Evolutionary conservation across 2,329 filamentous ascomycete species (phyloP).

Genomic region (Aspergillus pseudoglaucus): DNA sequence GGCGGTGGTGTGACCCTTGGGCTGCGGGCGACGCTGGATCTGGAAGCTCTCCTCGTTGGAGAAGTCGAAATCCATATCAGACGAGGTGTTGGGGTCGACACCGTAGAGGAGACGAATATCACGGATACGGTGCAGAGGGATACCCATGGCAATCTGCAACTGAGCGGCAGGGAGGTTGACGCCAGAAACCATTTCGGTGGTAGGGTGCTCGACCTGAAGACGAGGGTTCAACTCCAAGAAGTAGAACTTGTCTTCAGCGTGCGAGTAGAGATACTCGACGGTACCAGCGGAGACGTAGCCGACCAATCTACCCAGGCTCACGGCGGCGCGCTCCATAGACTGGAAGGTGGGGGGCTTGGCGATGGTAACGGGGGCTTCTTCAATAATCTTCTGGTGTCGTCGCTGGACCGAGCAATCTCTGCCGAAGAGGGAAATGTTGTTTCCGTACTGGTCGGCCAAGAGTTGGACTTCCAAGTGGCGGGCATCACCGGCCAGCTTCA

Average conservation of each 20-base stretch:
- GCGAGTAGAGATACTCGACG: slow-evolving; percentile 97
- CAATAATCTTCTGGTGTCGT: slow-evolving; percentile 98
- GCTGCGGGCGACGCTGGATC: slow-evolving; percentile 80
- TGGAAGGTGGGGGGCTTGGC: slow-evolving; percentile 84
- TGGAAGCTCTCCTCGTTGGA: slow-evolving; percentile 74
- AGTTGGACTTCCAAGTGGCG: slow-evolving; percentile 96
- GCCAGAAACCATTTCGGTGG: slow-evolving; percentile 97
- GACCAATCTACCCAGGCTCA: slow-evolving; percentile 86
- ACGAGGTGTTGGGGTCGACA: slow-evolving; percentile 78
- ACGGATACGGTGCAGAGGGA: slow-evolving; percentile 88
- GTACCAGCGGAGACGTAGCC: slow-evolving; percentile 98
- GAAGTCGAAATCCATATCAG: slow-evolving; percentile 95
- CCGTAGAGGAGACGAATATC: slow-evolving; percentile 96
- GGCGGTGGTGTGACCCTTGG: slow-evolving; percentile 95
- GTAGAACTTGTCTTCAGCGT: slow-evolving; percentile 98
- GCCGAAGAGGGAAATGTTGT: slow-evolving; percentile 98
- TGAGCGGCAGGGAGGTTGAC: slow-evolving; percentile 96
- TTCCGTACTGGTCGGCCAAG: slow-evolving; percentile 96
- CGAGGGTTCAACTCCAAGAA: slow-evolving; percentile 97
- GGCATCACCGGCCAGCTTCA: slow-evolving; percentile 97
- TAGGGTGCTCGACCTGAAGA: slow-evolving; percentile 99
- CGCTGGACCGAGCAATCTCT: slow-evolving; percentile 98
- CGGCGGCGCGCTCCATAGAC: slow-evolving; percentile 93
- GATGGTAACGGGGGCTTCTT: slow-evolving; percentile 96
- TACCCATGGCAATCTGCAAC: slow-evolving; percentile 97